Base-by-base conservation (phyloP, 768 basidiomycete genomes). In the Kondoa subrosea region DNA sequence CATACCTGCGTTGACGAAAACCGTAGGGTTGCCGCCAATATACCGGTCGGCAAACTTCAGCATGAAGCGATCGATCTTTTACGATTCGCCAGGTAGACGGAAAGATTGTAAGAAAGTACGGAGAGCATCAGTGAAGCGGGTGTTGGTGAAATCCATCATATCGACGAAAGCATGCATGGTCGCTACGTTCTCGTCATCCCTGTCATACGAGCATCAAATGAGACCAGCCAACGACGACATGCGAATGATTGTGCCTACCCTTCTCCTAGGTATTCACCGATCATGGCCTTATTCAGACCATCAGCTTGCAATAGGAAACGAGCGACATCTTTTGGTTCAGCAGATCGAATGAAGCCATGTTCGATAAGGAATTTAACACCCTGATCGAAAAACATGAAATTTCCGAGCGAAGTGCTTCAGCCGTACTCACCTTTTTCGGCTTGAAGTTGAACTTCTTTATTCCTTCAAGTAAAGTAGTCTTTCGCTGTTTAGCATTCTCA, bases 31-130 rank as follows among this genome's bases (percentile, higher is more conserved):
- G 67, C 86, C 86, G 15, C 86, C 88, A 70, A 96, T 91, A 76
- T 91, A 99, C 34, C 91, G 84, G 76, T 97, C 92, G 8, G 95
- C 93, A 74, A 96, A 99, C 77, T 99, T 99, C 66, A 97, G 84
- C 90, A 99, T 92, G 79, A 84, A 97, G 8, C 95, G 85, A 81
- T 99, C 95, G 72, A 99, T 97, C 79, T 97, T 97, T 77, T 99
- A 95, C 0, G 91, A 81, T 78, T 99, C 95, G 57, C 95, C 95
- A 4, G 95, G 95, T 25, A 99, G 82, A 61, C 95, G 88, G 83
- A 97, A 97, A 2, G 90, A 84, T 77, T 99, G 95, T 30, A 99
- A 79, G 78, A 95, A 96, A 67, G 84, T 75, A 26, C 95, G 84
- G 56, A 99, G 80, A 1, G 95, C 91, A 73, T 92, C 88, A 56